phyloP scores from a whole-genome alignment of 2,329 filamentous ascomycete species.

The Xylariaceae sp. region DNA sequence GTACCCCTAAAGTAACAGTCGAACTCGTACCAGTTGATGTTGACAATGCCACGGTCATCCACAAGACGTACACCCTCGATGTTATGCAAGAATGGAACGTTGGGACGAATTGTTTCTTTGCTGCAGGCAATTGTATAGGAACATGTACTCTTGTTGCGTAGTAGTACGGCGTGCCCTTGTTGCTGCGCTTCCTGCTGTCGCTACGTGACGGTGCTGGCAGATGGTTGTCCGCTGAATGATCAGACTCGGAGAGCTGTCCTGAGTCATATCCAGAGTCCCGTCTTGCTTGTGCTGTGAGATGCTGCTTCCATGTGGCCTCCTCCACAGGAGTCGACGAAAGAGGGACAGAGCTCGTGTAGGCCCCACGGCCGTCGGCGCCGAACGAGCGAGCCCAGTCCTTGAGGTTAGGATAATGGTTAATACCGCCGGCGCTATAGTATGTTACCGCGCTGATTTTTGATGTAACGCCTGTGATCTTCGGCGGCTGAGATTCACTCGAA shows the following conservation, averaged over 20 bases:
- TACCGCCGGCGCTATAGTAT: conserved; percentile 56
- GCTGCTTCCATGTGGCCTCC: conserved; percentile 50
- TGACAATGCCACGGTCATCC: conserved; percentile 48
- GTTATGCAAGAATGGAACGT: conserved; percentile 65
- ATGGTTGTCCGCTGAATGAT: conserved; percentile 23
- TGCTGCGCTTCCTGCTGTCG: conserved; percentile 19
- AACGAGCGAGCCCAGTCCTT: conserved; percentile 50
- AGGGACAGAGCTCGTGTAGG: conserved; percentile 53
- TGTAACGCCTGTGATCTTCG: conserved; percentile 54
- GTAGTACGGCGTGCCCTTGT: conserved; percentile 37
- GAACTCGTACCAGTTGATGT: conserved; percentile 44
- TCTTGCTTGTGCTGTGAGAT: conserved; percentile 42
- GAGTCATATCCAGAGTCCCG: conserved; percentile 59
- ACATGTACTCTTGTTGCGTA: conserved; percentile 53
- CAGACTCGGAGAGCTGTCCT: conserved; percentile 42
- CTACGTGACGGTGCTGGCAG: not conserved
- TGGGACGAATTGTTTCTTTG: conserved; percentile 58
- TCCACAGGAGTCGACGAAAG: conserved; percentile 47
- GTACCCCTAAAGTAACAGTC: conserved; percentile 52
- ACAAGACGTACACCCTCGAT: conserved; percentile 60
- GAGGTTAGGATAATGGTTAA: conserved; percentile 56
- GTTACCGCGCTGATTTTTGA: conserved; percentile 60
- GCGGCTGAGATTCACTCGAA: conserved; percentile 50
- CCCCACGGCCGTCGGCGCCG: conserved; percentile 48
- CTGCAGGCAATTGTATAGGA: conserved; percentile 54